Evolutionary conservation across 208 protist species (phyloP).

Genomic region (Tetramitus jugosus): DNA sequence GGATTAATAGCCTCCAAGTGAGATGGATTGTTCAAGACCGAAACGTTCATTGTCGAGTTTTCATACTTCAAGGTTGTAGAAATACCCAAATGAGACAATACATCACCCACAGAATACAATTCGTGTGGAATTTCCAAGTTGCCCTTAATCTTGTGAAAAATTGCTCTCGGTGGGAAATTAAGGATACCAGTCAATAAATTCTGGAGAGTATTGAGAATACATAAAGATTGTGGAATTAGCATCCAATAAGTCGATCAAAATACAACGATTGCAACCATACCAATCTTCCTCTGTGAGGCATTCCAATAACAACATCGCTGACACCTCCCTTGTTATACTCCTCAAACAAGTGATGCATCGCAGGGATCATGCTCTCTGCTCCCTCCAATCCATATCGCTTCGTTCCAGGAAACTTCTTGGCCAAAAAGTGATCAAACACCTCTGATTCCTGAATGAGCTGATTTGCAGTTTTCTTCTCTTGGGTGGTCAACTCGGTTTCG

Average conservation of each 20-base stretch:
- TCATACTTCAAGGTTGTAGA: slow-evolving; percentile 56
- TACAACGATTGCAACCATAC: no score
- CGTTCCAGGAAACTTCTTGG: slow-evolving; percentile 64
- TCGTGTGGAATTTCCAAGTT: slow-evolving; percentile 53
- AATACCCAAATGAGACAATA: slow-evolving; percentile 96
- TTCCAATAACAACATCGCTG: slow-evolving; percentile 86
- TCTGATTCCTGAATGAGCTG: slow-evolving; percentile 76
- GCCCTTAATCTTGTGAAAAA: slow-evolving; percentile 78
- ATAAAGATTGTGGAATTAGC: no score
- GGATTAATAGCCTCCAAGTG: slow-evolving; percentile 98
- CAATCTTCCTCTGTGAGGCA: slow-evolving; percentile 96
- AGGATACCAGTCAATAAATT: slow-evolving; percentile 94
- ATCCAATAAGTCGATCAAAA: no score
- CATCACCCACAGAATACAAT: slow-evolving; percentile 72
- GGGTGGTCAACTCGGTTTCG: slow-evolving; percentile 40
- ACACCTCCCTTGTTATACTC: slow-evolving; percentile 66
- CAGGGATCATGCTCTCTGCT: slow-evolving; percentile 83
- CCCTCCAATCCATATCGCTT: slow-evolving; percentile 95
- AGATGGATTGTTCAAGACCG: slow-evolving; percentile 94
- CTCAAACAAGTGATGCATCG: slow-evolving; percentile 82
- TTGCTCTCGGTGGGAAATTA: slow-evolving; percentile 80
- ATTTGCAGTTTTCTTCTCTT: slow-evolving; percentile 62
- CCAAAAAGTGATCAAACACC: slow-evolving; percentile 84
- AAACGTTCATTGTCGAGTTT: slow-evolving; percentile 70
- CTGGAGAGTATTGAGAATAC: no score